Conservation (phyloP, 257 asterid species). For the Primulina huaijiensis region DNA sequence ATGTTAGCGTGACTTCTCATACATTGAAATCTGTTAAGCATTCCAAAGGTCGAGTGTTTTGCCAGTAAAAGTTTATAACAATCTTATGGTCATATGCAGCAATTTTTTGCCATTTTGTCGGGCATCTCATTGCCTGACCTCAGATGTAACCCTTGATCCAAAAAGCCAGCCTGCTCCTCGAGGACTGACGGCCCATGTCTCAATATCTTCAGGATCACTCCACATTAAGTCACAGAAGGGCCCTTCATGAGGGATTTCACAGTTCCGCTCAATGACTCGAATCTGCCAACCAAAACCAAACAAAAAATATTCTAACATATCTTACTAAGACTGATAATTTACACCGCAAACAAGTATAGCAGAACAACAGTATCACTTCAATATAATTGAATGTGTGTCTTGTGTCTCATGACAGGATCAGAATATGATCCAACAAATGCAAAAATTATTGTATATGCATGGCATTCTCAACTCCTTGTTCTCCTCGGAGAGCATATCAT, state of each 20-base stretch:
- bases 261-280: conserved; percentile 84
- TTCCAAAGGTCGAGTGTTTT: conserved; percentile 1
- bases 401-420: neutral
- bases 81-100: conserved; percentile 16
- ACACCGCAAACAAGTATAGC: conserved; percentile 10
- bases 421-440: conserved; percentile 6
- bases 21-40: neutral
- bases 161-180: conserved; percentile 99
- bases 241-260: conserved; percentile 99
- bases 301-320: neutral
- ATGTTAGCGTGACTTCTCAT: conserved; percentile 19
- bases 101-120: neutral
- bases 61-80: neutral
- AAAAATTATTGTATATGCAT: conserved; percentile 3
- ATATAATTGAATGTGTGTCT: neutral
- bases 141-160: conserved; percentile 96
- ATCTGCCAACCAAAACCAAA: conserved; percentile 50
- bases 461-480: conserved; percentile 16
- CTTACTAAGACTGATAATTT: conserved; percentile 1
- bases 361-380: neutral
- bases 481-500: conserved; percentile 11
- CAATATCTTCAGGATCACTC: conserved; percentile 99
- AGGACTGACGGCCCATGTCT: conserved; percentile 99
- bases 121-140: conserved; percentile 44
- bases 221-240: conserved; percentile 99